Evolutionary conservation across 1,284 basidiomycete genomes (phyloP).

Genomic region (Ganoderma leucocontextum): DNA sequence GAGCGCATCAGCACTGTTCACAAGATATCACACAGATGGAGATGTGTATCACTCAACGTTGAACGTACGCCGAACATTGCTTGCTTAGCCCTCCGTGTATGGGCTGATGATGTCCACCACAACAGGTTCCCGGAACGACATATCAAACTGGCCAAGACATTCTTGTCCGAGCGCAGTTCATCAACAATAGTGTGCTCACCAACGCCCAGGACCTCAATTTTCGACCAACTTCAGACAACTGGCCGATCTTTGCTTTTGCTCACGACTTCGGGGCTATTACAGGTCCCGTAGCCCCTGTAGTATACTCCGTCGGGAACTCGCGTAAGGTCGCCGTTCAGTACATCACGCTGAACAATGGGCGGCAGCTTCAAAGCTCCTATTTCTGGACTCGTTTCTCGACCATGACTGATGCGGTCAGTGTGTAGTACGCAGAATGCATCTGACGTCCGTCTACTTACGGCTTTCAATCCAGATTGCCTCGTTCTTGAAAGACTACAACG

Average conservation of each 20-base stretch:
- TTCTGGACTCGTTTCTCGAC: constrained; percentile 60
- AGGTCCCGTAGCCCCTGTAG: constrained; percentile 48
- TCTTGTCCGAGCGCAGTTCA: constrained; percentile 24
- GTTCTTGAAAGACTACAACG: constrained; percentile 61
- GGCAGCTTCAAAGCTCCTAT: constrained; percentile 56
- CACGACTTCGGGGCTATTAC: constrained; percentile 59
- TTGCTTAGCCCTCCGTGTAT: no score
- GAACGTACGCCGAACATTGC: not conserved
- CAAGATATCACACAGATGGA: not conserved
- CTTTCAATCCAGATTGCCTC: constrained; percentile 54
- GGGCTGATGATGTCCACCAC: not conserved
- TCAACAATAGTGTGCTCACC: constrained; percentile 23
- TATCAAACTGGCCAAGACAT: constrained; percentile 27
- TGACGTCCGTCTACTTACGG: not conserved
- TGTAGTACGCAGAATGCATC: not conserved
- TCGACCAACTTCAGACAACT: constrained; percentile 49
- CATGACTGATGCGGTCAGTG: constrained; percentile 51
- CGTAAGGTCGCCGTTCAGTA: constrained; percentile 65
- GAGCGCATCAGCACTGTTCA: constrained; percentile 30
- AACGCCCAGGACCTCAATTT: constrained; percentile 18
- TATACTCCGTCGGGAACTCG: constrained; percentile 65
- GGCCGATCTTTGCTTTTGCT: constrained; percentile 72
- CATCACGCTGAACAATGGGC: constrained; percentile 53
- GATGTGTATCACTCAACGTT: constrained; percentile 12
- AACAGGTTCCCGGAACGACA: constrained; percentile 24